These are phyloP conservation scores for Taxillus chinensis DNA, from an alignment of 164 flowering plant genomes.

Conservation along the genomic window DNA sequence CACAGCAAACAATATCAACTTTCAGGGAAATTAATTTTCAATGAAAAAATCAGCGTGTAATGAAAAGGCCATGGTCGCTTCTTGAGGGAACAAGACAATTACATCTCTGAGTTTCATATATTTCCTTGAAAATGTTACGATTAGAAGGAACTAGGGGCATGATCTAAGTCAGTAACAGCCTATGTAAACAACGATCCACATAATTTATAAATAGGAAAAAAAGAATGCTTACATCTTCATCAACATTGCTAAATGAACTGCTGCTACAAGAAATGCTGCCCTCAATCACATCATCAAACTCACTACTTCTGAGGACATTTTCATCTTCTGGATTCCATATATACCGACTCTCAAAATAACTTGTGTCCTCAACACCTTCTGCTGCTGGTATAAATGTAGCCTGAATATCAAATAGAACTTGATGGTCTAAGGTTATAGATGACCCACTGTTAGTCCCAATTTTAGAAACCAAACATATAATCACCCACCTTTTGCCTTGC, in stretches of 20 bases:
- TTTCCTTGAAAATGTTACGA: too few relatives aligned
- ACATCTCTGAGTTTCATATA: background rate
- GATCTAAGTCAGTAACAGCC: background rate
- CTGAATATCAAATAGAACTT: slow-evolving; percentile 23
- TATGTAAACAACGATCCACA: background rate
- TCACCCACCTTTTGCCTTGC: slow-evolving; percentile 97
- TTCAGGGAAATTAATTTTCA: too few relatives aligned
- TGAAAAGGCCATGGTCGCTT: too few relatives aligned
- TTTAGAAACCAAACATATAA: background rate
- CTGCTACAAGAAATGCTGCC: slow-evolving; percentile 59
- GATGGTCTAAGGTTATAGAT: background rate
- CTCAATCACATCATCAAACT: slow-evolving; percentile 71
- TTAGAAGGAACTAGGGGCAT: background rate
- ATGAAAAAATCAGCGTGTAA: too few relatives aligned
- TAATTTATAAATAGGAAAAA: background rate
- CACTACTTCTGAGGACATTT: slow-evolving; percentile 43
- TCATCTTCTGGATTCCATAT: slow-evolving; percentile 82
- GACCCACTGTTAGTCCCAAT: background rate
- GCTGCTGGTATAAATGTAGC: slow-evolving; percentile 89
- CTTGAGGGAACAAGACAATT: background rate
- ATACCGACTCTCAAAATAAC: slow-evolving; percentile 92
- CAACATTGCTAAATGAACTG: slow-evolving; percentile 55
- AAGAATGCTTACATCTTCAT: slow-evolving; percentile 70
- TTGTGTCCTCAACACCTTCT: slow-evolving; percentile 75
- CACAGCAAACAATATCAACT: too few relatives aligned